These are phyloP conservation scores for Mortierella sp. DNA, from an alignment of 371 early-diverging fungal genomes.

Conservation along the genomic window DNA sequence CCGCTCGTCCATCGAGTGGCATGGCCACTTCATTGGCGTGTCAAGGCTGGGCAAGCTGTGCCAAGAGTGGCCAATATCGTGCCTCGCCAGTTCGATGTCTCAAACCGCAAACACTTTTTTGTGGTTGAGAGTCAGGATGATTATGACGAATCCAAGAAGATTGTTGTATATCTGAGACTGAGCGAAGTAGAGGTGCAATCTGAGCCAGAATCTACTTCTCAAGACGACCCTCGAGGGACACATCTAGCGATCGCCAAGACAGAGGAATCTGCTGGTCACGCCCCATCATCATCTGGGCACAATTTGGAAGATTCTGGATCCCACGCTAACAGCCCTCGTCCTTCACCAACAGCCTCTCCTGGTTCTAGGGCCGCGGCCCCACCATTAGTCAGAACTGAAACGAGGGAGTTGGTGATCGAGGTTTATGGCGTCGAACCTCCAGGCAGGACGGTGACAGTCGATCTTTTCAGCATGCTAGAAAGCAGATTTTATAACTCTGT, in stretches of 20 bases:
- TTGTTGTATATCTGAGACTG: conserved; percentile 75
- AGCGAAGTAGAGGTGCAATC: conserved; percentile 60
- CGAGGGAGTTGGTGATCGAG: conserved; percentile 74
- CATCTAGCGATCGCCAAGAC: conserved; percentile 21
- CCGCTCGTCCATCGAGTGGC: conserved; percentile 70
- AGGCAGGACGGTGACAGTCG: conserved; percentile 70
- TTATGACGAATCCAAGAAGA: conserved; percentile 55
- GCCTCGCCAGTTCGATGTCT: conserved; percentile 73
- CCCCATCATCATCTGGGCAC: conserved; percentile 9
- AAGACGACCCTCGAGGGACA: conserved; percentile 29
- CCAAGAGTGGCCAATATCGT: conserved; percentile 67
- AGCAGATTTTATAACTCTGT: conserved; percentile 70
- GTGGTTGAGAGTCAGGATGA: conserved; percentile 65
- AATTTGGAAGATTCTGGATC: conserved; percentile 39
- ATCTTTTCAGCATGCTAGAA: conserved; percentile 77
- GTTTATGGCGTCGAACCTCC: conserved; percentile 84
- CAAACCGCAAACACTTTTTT: conserved; percentile 82
- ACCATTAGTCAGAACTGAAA: conserved; percentile 51
- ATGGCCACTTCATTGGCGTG: conserved; percentile 84
- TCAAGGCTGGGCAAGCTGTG: conserved; percentile 76
- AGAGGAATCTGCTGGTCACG: conserved; percentile 14
- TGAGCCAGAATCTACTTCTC: conserved; percentile 16
- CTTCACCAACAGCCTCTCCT: conserved; percentile 51
- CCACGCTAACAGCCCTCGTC: conserved; percentile 48
- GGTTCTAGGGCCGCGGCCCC: conserved; percentile 44